Evolutionary conservation across 352 stramenopile genomes (phyloP).

Genomic region (Phytophthora colocasiae): DNA sequence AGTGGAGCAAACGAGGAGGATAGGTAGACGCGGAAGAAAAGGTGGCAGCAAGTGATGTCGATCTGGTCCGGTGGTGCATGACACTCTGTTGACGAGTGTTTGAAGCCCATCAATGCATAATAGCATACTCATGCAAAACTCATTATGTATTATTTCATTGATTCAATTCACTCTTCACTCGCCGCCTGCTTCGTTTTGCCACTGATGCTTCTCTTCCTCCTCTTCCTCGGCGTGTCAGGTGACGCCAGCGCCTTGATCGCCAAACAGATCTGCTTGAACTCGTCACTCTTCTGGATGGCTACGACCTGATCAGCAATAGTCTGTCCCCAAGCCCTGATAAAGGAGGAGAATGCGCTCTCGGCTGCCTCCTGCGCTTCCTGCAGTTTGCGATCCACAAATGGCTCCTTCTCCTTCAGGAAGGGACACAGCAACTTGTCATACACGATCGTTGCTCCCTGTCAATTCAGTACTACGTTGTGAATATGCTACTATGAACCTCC

Average conservation of each 20-base stretch:
- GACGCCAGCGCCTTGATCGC: constrained; percentile 40
- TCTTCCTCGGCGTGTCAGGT: constrained; percentile 30
- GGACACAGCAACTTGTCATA: constrained; percentile 68
- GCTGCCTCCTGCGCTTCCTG: constrained; percentile 51
- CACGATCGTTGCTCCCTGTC: constrained; percentile 68
- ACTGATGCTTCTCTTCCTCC: constrained; percentile 26
- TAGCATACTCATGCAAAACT: constrained; percentile 33
- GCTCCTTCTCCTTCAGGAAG: constrained; percentile 77
- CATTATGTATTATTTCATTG: constrained; percentile 40
- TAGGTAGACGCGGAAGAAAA: constrained; percentile 28
- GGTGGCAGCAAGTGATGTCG: constrained; percentile 24
- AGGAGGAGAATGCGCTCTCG: constrained; percentile 56
- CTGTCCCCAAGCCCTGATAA: constrained; percentile 57
- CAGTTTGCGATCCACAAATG: constrained; percentile 71
- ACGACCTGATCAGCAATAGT: constrained; percentile 56
- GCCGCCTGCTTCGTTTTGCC: constrained; percentile 33
- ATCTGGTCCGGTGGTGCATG: constrained; percentile 14
- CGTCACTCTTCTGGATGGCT: constrained; percentile 56
- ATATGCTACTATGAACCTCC: not conserved
- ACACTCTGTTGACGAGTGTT: constrained; percentile 11
- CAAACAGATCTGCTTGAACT: constrained; percentile 58
- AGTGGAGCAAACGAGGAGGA: constrained; percentile 11
- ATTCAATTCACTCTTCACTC: constrained; percentile 42
- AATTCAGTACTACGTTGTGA: constrained; percentile 1
- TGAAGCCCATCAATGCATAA: constrained; percentile 32